These are phyloP conservation scores for Scedosporium aurantiacum DNA, from an alignment of 2,329 filamentous ascomycete species.

Conservation along the genomic window DNA sequence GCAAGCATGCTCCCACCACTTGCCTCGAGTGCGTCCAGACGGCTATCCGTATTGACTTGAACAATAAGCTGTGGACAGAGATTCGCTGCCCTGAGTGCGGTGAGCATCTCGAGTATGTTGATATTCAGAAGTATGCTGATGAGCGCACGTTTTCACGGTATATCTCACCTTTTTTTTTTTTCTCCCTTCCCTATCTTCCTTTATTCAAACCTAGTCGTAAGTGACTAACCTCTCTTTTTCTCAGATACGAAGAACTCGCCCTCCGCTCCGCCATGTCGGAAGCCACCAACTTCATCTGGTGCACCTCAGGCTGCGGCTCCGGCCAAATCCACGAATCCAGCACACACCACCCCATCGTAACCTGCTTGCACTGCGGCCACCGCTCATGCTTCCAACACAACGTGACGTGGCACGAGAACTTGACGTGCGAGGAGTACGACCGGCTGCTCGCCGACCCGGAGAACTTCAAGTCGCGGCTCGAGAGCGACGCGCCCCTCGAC, in stretches of 20 bases:
- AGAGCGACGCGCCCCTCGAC: slow-evolving; percentile 24
- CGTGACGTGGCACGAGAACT: slow-evolving; percentile 28
- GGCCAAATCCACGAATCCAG: slow-evolving; percentile 40
- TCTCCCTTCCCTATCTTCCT: background rate
- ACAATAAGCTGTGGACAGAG: slow-evolving; percentile 27
- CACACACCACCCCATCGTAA: slow-evolving; percentile 26
- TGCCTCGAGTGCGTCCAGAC: slow-evolving; percentile 24
- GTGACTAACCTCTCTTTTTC: background rate
- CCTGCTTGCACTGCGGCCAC: slow-evolving; percentile 26
- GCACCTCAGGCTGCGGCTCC: slow-evolving; percentile 36
- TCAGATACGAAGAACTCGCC: slow-evolving; percentile 31
- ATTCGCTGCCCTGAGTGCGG: slow-evolving; percentile 43
- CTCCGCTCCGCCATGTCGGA: slow-evolving; percentile 30
- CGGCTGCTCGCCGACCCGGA: slow-evolving; percentile 23
- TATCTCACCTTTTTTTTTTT: background rate
- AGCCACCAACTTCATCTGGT: slow-evolving; percentile 39
- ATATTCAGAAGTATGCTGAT: slow-evolving; percentile 34
- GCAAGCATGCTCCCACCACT: slow-evolving; percentile 20
- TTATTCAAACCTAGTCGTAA: background rate
- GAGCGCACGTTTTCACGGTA: slow-evolving; percentile 31
- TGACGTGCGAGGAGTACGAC: slow-evolving; percentile 33
- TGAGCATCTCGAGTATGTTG: slow-evolving; percentile 27
- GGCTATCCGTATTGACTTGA: slow-evolving; percentile 23
- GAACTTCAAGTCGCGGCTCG: slow-evolving; percentile 26
- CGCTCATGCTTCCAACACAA: slow-evolving; percentile 32